Conservation (phyloP, 78 protist species). For the Chrysochromulina parva region DNA sequence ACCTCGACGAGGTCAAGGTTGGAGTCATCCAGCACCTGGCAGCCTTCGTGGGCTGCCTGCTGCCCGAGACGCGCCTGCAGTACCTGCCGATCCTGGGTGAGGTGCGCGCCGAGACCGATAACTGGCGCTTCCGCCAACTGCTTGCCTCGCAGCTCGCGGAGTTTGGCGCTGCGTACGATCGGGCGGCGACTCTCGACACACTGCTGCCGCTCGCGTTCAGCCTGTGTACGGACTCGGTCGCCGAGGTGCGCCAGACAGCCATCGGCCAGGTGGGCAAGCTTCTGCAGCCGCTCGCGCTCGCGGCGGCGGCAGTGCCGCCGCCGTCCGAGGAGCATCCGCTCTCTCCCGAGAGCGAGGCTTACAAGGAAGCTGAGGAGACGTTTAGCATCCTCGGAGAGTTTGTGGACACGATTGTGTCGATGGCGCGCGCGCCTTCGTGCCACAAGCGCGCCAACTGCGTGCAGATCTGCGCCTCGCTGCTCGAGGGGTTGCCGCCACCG, state of each 20-base stretch:
- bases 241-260: conserved; percentile 16
- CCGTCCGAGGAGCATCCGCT: no score
- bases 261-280: neutral
- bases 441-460: neutral
- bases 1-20: conserved; percentile 71
- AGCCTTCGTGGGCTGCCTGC: conserved; percentile 16
- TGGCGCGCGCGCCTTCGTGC: neutral
- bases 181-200: neutral
- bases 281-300: neutral
- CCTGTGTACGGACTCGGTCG: conserved; percentile 36
- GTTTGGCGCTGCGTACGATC: neutral
- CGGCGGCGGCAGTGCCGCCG: neutral
- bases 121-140: conserved; percentile 51
- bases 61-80: neutral
- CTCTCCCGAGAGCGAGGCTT: no score
- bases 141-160: conserved; percentile 34
- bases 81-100: conserved; percentile 28
- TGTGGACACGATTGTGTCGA: neutral
- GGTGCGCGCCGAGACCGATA: conserved; percentile 24
- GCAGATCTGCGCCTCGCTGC: neutral
- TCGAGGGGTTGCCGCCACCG: neutral
- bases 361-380: no score
- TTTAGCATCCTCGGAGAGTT: neutral
- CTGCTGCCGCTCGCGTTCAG: neutral
- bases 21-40: conserved; percentile 44